phyloP scores from a whole-genome alignment of 2,329 filamentous ascomycete genomes.

The Colletotrichum noveboracense region DNA sequence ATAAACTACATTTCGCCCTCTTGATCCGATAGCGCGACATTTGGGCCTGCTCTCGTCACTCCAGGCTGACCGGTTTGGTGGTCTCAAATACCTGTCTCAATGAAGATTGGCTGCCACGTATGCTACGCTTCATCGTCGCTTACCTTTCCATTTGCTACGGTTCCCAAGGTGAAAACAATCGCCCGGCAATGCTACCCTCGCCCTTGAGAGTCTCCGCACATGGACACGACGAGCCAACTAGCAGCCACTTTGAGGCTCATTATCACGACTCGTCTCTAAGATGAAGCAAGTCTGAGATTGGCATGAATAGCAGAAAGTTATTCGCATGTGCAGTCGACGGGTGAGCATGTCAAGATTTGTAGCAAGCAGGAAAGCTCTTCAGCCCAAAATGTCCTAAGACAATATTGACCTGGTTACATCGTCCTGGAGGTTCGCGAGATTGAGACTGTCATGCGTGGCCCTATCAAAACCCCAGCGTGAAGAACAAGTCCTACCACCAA shows the following conservation, averaged over 20 bases:
- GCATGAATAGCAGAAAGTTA: neutral
- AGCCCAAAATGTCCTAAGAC: neutral
- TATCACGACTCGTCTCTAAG: neutral
- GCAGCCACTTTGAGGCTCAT: neutral
- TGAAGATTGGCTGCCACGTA: neutral
- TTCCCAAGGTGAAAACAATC: neutral
- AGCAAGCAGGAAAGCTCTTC: neutral
- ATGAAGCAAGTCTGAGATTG: neutral
- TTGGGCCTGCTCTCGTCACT: neutral
- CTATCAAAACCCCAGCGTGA: fast-evolving
- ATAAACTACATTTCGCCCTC: neutral
- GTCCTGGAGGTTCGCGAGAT: neutral
- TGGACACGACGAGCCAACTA: neutral
- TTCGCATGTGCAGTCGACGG: neutral
- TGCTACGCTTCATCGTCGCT: neutral
- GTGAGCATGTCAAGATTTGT: neutral
- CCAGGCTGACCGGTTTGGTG: neutral
- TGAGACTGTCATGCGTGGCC: fast-evolving
- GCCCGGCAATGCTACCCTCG: neutral
- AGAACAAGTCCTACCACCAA: neutral
- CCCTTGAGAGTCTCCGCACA: fast-evolving
- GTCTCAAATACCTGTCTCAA: neutral
- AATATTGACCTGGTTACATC: neutral
- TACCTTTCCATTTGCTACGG: neutral
- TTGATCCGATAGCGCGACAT: neutral